Percentiles rank a stretch among this genome's conserved stretches.
phyloP scores from a whole-genome alignment of 345 rosid genomes.

The Camelina neglecta region DNA sequence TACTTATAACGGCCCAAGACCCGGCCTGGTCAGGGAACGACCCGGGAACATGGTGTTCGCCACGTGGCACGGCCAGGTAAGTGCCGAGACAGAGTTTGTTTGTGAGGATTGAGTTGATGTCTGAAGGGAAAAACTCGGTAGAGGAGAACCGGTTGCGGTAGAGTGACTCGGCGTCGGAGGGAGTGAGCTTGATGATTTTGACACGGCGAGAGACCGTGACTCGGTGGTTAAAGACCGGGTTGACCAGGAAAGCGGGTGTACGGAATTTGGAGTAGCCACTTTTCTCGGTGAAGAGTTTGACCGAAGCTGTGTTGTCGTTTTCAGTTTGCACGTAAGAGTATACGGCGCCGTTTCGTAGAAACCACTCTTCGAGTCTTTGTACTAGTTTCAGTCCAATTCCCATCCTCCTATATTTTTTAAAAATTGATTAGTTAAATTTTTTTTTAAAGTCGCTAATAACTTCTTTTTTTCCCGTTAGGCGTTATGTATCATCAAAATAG shows the following conservation, averaged over 20 bases:
- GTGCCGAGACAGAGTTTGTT: slow-evolving; percentile 82
- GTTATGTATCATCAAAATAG: slow-evolving; percentile 32
- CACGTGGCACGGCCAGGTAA: slow-evolving; percentile 80
- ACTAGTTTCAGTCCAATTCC: slow-evolving; percentile 85
- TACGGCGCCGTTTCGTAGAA: slow-evolving; percentile 74
- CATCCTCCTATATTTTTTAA: slow-evolving; percentile 64
- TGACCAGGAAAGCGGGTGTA: slow-evolving; percentile 80
- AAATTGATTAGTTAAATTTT: background rate
- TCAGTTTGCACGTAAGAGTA: slow-evolving; percentile 95
- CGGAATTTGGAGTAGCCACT: slow-evolving; percentile 93
- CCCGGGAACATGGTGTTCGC: slow-evolving; percentile 13
- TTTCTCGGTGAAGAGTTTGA: slow-evolving; percentile 83
- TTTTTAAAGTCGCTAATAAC: slow-evolving; percentile 10
- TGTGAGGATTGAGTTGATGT: slow-evolving; percentile 78
- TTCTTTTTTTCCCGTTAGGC: slow-evolving; percentile 31
- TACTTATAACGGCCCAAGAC: slow-evolving; percentile 86
- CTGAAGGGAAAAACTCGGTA: slow-evolving; percentile 95
- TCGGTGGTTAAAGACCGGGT: slow-evolving; percentile 91
- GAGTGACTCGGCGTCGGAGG: slow-evolving; percentile 68
- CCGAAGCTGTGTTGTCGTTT: slow-evolving; percentile 87
- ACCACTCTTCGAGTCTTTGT: slow-evolving; percentile 73
- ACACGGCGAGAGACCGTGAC: slow-evolving; percentile 53
- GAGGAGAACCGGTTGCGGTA: slow-evolving; percentile 81
- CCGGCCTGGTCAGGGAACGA: slow-evolving; percentile 66
- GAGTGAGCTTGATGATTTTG: slow-evolving; percentile 54